Evolutionary conservation across 78 protist genomes (phyloP), one percentile per base, ranked within the genome.

Genomic region (Tieghemostelium lacteum): DNA sequence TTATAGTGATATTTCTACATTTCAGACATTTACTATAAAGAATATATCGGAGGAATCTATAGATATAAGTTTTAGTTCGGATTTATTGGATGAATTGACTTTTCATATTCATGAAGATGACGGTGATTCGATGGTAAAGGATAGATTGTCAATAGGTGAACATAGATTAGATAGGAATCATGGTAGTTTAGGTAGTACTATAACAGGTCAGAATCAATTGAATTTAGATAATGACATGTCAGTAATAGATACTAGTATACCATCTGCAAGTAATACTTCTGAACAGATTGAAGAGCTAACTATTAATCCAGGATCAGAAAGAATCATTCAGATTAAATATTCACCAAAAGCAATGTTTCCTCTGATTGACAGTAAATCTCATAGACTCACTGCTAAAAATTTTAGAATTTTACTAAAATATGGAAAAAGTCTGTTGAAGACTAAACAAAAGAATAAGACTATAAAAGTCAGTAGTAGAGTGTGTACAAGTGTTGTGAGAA

Each of bases 21-120:
- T 24, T 67, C 50, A 42, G 24, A 83, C 66, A 19, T 52, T 93
- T 37, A 73, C 86, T 17, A 65, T 93, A 33, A 75, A 87, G 40
- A 93, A 93, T 67, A 58, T 77, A 37, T 69, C 94, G 24, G 92
- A 77, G 5, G 92, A 72, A 14, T 5, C 92, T 28, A 28, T 93
- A 19, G 95, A 93, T 55, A 76, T 93, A 29, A 64, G 62, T 52
- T 80, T 89, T 16, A 70, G 67, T n/a, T 34, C 64, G 1, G 89
- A 76, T 52, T 49, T 70, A 20, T 10, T 57, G 3, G 75, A 62
- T 49, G 66, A 77, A n/a, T 39, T 83, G 0, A 55, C 91, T 2
- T 83, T 83, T 69, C 52, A 64, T 69, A 31, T 75, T 16, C 69
- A 73, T 36, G 88, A 76, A n/a, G 77, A 71, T n/a, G 91, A 83